Base-by-base conservation (phyloP, 495 filamentous ascomycete genomes). In the Alectoria sarmentosa region DNA sequence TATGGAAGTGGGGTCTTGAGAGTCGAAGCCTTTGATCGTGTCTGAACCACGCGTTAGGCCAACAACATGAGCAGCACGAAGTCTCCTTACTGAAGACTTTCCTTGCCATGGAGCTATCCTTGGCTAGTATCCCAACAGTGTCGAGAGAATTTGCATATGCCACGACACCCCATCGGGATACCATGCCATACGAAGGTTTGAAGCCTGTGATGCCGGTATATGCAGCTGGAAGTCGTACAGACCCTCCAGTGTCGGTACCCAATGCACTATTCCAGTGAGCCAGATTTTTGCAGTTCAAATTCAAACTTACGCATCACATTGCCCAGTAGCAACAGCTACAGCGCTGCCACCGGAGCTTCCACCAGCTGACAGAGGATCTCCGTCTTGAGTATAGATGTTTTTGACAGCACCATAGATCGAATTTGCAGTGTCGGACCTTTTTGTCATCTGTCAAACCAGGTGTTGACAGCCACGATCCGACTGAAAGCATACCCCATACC, bases 291-390 rank as follows among this genome's bases (percentile, higher is more conserved):
- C 15, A 26, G 21, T 36, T 66, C 15, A 36, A 13, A 30, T 28
- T 37, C 60, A 54, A 58, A 73, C 81, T 65, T 77, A 88, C 76
- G 88, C 77, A 73, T 88, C 83, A 61, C 86, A 91, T 71, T 89
- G 83, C 1, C 80, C 80, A 17, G 80, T 81, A 21, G 86, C 87
- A 57, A 97, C 90, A 42, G 92, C 91, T 13, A 92, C 85, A 10
- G 94, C 95, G 75, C 91, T 96, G 26, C 94, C 94, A 49, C 94
- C 94, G 9, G 94, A 98, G 73, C 91, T 96, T 34, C 94, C 94
- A 49, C 94, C 94, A 3, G 89, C 86, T 8, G 92, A 96, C 41
- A 83, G 73, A 48, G 75, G 65, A 15, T 73, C 69, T 39, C 70
- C 67, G 3, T 59, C 69, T 63, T 28, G 66, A 65, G 54, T 70